Base-by-base conservation (phyloP, 306 rosid species). In the Luffa aegyptiaca region DNA sequence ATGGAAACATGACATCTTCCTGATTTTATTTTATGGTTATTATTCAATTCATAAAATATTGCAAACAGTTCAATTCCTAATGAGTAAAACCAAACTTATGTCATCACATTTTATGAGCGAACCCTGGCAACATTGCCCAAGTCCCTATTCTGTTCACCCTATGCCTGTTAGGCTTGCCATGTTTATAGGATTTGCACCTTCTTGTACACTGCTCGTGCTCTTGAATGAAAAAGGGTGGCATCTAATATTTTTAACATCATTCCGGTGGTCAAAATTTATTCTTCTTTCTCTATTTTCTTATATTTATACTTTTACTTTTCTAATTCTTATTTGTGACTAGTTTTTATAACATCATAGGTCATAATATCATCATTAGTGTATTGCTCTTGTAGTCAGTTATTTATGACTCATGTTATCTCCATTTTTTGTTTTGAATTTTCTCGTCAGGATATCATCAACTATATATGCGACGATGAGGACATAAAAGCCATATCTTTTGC, bases 391-490 rank as follows among this genome's bases (percentile, higher is more conserved):
- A 65, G 73, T 71, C 9, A 12, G 41, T 73, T 14, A 18, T 33
- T 14, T 76, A 11, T 63, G 33, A 36, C 63, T 21, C 35, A 9
- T 78, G 41, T 84, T 80, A 20, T 77, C 78, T n/a, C 13, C 73
- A n/a, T 69, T 83, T 61, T 59, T 72, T 0, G 70, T 7, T 26
- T 42, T 10, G 16, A 58, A 26, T 26, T 74, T 75, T 82, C 82
- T 73, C 68, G 55, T 75, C 90, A 92, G 94, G 94, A 90, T 45
- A 72, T 88, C 64, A 82, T 87, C 61, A 81, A 90, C 77, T 83
- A 84, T 80, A 82, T 92, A 72, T 90, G 97, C 53, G 91, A 90
- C 76, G 94, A 92, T 37, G 91, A 85, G 45, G 92, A 92, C 72
- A 87, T 92, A 75, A 88, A 88, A 85, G 94, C 92, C 45, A 82